A percentile compares a stretch with the other conserved stretches of the same genome.
Evolutionary conservation across 106 monocot species (phyloP).

Genomic region (Dioscorea zingiberensis): DNA sequence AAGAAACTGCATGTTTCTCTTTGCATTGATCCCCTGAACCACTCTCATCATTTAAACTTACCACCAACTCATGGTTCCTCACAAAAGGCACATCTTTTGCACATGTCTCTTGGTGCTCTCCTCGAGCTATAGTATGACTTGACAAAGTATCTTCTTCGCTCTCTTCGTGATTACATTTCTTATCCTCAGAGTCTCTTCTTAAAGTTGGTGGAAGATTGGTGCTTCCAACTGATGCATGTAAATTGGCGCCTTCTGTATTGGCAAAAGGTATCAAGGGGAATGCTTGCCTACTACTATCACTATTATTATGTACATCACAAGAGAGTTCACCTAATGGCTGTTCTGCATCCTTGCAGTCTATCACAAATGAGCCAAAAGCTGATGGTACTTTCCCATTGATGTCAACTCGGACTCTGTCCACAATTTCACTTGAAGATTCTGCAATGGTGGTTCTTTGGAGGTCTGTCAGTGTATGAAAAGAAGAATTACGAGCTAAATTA

Average conservation of each 20-base stretch:
- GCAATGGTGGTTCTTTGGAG: not conserved
- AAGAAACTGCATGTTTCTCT: not conserved
- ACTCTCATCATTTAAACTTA: not conserved
- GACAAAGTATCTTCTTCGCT: constrained; percentile 54
- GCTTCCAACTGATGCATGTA: constrained; percentile 20
- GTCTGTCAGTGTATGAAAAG: not conserved
- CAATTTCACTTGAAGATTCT: constrained; percentile 6
- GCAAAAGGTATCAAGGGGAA: constrained; percentile 9
- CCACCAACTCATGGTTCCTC: not conserved
- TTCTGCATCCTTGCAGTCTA: not conserved
- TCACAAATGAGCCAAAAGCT: not conserved
- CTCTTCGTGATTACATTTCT: constrained; percentile 10
- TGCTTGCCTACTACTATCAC: constrained; percentile 7
- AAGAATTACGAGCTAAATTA: not conserved
- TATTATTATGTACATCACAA: not conserved
- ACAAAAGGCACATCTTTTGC: not conserved
- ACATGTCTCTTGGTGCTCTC: not conserved
- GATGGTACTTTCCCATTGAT: too few species aligned
- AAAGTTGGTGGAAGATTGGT: constrained; percentile 13
- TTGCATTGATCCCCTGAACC: not conserved
- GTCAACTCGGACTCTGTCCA: too few species aligned
- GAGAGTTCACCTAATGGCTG: not conserved
- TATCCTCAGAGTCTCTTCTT: constrained; percentile 1
- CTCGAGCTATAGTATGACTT: constrained; percentile 23
- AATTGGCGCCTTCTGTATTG: not conserved